A percentile compares a stretch with the other conserved stretches of the same genome.
phyloP scores from a whole-genome alignment of 495 filamentous ascomycete species.

The Aspergillus nanangensis region DNA sequence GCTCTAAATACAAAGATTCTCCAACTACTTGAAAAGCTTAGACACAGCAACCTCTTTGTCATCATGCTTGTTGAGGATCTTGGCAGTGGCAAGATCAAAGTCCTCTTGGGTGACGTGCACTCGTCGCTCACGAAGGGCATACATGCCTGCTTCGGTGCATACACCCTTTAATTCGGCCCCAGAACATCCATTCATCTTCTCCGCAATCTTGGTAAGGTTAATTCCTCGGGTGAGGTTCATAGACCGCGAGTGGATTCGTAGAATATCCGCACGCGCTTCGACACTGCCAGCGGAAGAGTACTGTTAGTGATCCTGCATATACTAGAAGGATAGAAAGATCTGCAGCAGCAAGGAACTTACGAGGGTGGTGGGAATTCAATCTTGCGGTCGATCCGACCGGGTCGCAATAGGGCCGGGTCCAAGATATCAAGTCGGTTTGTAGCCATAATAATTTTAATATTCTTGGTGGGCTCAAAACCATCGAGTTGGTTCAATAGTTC shows the following conservation, averaged over 20 bases:
- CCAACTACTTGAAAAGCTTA: conserved; percentile 87
- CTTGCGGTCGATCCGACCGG: conserved; percentile 96
- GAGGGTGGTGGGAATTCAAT: conserved; percentile 99
- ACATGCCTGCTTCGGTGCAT: conserved; percentile 97
- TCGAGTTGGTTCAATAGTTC: conserved; percentile 98
- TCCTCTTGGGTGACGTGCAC: conserved; percentile 99
- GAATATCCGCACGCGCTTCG: conserved; percentile 94
- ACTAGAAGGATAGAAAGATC: neutral
- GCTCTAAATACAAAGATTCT: neutral
- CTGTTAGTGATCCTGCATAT: neutral
- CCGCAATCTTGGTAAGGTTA: conserved; percentile 95
- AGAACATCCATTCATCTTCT: conserved; percentile 99
- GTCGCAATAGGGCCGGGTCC: conserved; percentile 88
- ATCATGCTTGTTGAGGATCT: conserved; percentile 99
- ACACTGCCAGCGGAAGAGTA: conserved; percentile 44
- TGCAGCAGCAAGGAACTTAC: conserved; percentile 20
- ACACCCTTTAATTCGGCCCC: conserved; percentile 97
- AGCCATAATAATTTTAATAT: conserved; percentile 99
- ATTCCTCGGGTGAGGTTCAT: conserved; percentile 99
- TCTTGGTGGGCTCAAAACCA: conserved; percentile 99
- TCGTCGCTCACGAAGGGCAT: conserved; percentile 85
- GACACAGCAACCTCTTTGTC: conserved; percentile 90
- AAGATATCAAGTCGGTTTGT: conserved; percentile 97
- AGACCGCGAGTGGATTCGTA: conserved; percentile 91
- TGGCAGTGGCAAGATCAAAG: conserved; percentile 97